These are phyloP conservation scores for Nitzschia sp. DNA, from an alignment of 108 stramenopile genomes.

Conservation along the genomic window DNA sequence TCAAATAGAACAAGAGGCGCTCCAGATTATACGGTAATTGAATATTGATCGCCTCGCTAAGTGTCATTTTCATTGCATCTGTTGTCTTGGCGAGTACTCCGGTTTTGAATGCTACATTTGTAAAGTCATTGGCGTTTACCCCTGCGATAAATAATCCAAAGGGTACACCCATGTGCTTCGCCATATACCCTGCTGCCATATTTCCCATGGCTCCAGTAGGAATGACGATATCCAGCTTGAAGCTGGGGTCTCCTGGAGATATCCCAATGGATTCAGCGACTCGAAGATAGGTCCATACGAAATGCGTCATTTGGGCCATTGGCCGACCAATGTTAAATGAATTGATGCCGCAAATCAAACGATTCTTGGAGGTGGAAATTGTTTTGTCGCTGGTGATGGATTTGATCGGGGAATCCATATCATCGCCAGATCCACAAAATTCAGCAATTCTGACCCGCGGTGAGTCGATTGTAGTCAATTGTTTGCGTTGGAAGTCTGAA, in stretches of 20 bases:
- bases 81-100: conserved; percentile 47
- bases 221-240: conserved; percentile 68
- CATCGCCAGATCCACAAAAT: conserved; percentile 90
- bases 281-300: conserved; percentile 85
- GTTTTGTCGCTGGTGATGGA: conserved; percentile 38
- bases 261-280: conserved; percentile 50
- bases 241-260: conserved; percentile 36
- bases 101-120: conserved; percentile 52
- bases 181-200: conserved; percentile 69
- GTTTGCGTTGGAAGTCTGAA: conserved; percentile 80
- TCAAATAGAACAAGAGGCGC: conserved; percentile 77
- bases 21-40: conserved; percentile 92
- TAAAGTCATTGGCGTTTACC: conserved; percentile 84
- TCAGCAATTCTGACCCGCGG: conserved; percentile 60
- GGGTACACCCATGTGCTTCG: conserved; percentile 78
- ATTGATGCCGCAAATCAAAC: conserved; percentile 69
- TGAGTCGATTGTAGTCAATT: conserved; percentile 69
- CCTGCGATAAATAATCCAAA: conserved; percentile 62
- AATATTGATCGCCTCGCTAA: conserved; percentile 90
- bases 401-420: conserved; percentile 91
- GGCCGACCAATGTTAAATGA: conserved; percentile 88
- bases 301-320: conserved; percentile 85
- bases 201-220: conserved; percentile 96
- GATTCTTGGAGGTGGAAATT: neutral
- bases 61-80: conserved; percentile 64